Percentiles rank a stretch among this genome's conserved stretches.
Evolutionary conservation across 2,329 filamentous ascomycete species (phyloP).

Genomic region (Fulvia fulva): DNA sequence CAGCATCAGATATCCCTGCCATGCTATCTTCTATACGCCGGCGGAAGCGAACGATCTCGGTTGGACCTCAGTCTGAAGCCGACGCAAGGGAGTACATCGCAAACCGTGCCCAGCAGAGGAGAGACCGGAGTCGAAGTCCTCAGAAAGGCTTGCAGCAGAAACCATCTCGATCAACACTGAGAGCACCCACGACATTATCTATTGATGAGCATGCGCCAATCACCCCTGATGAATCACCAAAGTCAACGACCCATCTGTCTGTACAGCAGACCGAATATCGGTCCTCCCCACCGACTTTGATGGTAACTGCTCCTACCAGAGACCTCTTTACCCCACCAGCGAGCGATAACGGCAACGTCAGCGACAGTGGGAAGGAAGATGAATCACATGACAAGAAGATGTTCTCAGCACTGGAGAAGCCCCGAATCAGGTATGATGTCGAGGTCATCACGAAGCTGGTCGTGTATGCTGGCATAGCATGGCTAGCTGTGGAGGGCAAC

Average conservation of each 20-base stretch:
- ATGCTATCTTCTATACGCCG: constrained; percentile 79
- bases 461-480: constrained; percentile 90
- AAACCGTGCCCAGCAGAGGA: constrained; percentile 70
- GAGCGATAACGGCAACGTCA: constrained; percentile 28
- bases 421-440: constrained; percentile 93
- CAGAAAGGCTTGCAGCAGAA: constrained; percentile 9
- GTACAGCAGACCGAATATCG: constrained; percentile 6
- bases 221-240: constrained; percentile 15
- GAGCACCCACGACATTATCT: neutral
- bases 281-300: constrained; percentile 33
- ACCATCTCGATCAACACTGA: constrained; percentile 9
- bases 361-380: constrained; percentile 34
- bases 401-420: constrained; percentile 77
- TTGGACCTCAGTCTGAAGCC: constrained; percentile 91
- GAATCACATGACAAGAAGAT: constrained; percentile 56
- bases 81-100: constrained; percentile 95
- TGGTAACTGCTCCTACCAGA: constrained; percentile 29
- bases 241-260: constrained; percentile 11
- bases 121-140: constrained; percentile 38
- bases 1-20: constrained; percentile 78
- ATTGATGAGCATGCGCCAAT: constrained; percentile 3
- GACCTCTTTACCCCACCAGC: constrained; percentile 34
- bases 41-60: constrained; percentile 74
- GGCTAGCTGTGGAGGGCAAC: constrained; percentile 72
- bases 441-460: constrained; percentile 96